A percentile compares a stretch with the other conserved stretches of the same genome.
Conservation (phyloP, 2,329 filamentous ascomycete genomes). For the Coleophoma eucalyptorum region DNA sequence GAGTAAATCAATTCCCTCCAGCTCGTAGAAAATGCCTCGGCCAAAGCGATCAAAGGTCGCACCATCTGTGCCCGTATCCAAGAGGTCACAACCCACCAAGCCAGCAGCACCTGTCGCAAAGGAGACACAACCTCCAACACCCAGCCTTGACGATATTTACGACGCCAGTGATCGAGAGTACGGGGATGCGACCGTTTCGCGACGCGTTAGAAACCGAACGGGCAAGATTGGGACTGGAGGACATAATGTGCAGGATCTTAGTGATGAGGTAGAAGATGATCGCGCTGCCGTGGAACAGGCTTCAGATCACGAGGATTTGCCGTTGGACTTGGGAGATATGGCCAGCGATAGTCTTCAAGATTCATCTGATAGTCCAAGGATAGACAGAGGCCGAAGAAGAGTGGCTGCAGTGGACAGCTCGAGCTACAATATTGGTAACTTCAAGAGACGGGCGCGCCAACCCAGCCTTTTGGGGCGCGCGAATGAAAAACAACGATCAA, state of each 20-base stretch:
- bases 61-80: slow-evolving; percentile 21
- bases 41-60: slow-evolving; percentile 29
- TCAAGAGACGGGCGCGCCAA: slow-evolving; percentile 29
- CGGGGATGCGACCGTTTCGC: slow-evolving; percentile 4
- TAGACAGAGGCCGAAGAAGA: neutral
- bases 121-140: slow-evolving; percentile 2
- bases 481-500: slow-evolving; percentile 13
- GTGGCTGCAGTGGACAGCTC: slow-evolving; percentile 13
- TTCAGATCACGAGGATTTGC: neutral
- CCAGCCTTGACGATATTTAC: slow-evolving; percentile 23
- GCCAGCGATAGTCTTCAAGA: neutral
- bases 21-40: slow-evolving; percentile 24
- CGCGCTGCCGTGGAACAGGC: neutral
- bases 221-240: neutral
- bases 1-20: slow-evolving; percentile 5
- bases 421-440: slow-evolving; percentile 41
- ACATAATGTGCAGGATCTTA: neutral
- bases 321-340: neutral
- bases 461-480: slow-evolving; percentile 26
- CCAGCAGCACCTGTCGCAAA: slow-evolving; percentile 1
- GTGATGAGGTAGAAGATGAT: no score
- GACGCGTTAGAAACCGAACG: neutral
- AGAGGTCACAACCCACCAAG: slow-evolving; percentile 11
- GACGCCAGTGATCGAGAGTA: slow-evolving; percentile 26
- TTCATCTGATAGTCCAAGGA: neutral